Evolutionary conservation across 306 rosid genomes (phyloP).

Genomic region (Trifolium pratense): DNA sequence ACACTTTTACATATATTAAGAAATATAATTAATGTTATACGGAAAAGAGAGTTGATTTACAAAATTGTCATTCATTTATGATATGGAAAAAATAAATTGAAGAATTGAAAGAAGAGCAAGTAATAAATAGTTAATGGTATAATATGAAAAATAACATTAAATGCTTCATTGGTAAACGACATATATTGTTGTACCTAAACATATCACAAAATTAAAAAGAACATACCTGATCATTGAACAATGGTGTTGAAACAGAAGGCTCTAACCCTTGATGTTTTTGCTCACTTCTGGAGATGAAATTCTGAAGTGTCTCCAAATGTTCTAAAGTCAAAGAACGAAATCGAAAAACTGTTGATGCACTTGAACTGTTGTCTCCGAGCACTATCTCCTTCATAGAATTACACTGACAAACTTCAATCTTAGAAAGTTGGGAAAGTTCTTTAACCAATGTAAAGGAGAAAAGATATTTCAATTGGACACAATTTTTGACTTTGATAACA

Average conservation of each 20-base stretch:
- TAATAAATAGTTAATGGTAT: no score
- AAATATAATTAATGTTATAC: no score
- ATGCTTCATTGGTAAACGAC: no score
- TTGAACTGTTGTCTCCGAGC: not conserved
- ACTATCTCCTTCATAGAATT: not conserved
- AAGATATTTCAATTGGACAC: conserved; percentile 12
- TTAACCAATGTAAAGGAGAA: not conserved
- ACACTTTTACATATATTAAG: no score
- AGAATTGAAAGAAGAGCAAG: no score
- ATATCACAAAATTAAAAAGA: not conserved
- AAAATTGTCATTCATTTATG: no score
- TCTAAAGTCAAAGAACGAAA: conserved; percentile 13
- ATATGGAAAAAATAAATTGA: no score
- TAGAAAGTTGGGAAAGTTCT: not conserved
- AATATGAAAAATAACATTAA: no score
- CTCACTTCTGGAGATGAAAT: not conserved
- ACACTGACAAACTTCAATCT: conserved; percentile 17
- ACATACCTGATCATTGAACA: conserved; percentile 10
- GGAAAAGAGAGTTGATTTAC: no score
- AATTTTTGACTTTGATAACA: not conserved
- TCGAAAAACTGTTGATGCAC: not conserved
- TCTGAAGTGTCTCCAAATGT: not conserved
- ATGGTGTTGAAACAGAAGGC: not conserved
- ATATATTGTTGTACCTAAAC: no score
- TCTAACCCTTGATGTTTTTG: not conserved